Evolutionary conservation across 805 yeast species (phyloP).

Genomic region (Blastobotrys mokoenaii): DNA sequence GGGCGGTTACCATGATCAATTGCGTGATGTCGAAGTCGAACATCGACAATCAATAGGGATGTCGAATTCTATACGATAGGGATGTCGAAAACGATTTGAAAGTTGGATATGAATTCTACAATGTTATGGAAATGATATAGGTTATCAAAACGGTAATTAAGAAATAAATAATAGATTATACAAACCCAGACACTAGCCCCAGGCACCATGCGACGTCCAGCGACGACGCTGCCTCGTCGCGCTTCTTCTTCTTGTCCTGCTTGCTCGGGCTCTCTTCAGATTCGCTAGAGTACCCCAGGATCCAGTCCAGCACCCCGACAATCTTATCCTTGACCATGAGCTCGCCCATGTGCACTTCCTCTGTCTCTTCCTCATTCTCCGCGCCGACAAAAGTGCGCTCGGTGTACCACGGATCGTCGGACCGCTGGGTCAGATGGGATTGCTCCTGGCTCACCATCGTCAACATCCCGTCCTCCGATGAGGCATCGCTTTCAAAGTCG

Average conservation of each 20-base stretch:
- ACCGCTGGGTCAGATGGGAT: not conserved
- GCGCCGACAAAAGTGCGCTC: constrained; percentile 2
- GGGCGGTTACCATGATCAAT: too few relatives aligned
- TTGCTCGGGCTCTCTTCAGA: not conserved
- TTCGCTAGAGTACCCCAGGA: constrained; percentile 14
- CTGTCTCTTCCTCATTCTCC: constrained; percentile 6
- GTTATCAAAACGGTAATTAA: not conserved
- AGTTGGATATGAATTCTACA: too few relatives aligned
- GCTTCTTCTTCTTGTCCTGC: constrained; percentile 10
- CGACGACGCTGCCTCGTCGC: constrained; percentile 9
- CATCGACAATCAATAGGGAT: too few relatives aligned
- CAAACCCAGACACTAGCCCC: constrained; percentile 6
- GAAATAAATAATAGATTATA: not conserved
- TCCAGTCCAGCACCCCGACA: constrained; percentile 16
- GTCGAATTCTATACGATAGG: too few relatives aligned
- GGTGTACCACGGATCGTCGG: constrained; percentile 5
- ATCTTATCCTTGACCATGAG: constrained; percentile 6
- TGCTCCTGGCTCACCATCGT: constrained; percentile 1
- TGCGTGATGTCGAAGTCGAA: too few relatives aligned
- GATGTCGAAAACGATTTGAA: too few relatives aligned
- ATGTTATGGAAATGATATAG: not conserved
- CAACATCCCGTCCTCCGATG: constrained; percentile 11
- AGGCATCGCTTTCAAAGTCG: constrained; percentile 1
- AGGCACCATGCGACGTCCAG: constrained; percentile 11
- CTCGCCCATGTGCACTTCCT: constrained; percentile 7